Percentiles rank a stretch among this genome's conserved stretches.
These are phyloP conservation scores for Thelonectria rubi DNA, from an alignment of 2,329 filamentous ascomycete genomes.

Conservation along the genomic window DNA sequence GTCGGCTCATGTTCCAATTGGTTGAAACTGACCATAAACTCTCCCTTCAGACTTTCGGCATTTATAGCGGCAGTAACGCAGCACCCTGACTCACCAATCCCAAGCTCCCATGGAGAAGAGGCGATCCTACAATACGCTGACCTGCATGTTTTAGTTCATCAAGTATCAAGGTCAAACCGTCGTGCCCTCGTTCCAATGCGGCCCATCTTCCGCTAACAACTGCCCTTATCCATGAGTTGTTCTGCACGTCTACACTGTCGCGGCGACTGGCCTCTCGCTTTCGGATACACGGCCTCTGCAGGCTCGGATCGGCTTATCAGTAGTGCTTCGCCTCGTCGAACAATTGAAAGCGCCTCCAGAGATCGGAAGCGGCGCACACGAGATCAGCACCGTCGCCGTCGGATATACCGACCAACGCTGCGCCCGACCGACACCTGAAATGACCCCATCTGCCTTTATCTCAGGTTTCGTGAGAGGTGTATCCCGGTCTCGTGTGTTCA, in stretches of 20 bases:
- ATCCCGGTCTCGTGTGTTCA: neutral
- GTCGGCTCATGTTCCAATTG: neutral
- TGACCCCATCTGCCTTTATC: neutral
- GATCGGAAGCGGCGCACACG: no score
- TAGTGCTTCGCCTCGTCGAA: slow-evolving; percentile 2
- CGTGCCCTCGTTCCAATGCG: neutral
- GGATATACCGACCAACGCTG: no score
- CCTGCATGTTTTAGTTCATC: slow-evolving; percentile 4
- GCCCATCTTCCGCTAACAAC: neutral
- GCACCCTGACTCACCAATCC: neutral
- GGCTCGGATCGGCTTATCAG: slow-evolving; percentile 32
- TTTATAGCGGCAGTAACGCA: neutral
- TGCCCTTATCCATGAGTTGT: neutral
- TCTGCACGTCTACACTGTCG: neutral
- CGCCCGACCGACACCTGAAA: no score
- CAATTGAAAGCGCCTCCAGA: no score
- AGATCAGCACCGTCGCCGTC: no score
- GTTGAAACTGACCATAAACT: neutral
- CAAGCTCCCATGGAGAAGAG: slow-evolving; percentile 1
- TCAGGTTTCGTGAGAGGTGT: slow-evolving; percentile 7
- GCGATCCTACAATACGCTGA: slow-evolving; percentile 13
- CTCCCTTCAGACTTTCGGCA: slow-evolving; percentile 1
- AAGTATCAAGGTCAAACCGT: neutral
- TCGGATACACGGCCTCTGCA: slow-evolving; percentile 12
- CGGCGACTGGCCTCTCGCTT: neutral